Conservation (phyloP, 2,329 filamentous ascomycete species). For the Blumeria hordei region DNA sequence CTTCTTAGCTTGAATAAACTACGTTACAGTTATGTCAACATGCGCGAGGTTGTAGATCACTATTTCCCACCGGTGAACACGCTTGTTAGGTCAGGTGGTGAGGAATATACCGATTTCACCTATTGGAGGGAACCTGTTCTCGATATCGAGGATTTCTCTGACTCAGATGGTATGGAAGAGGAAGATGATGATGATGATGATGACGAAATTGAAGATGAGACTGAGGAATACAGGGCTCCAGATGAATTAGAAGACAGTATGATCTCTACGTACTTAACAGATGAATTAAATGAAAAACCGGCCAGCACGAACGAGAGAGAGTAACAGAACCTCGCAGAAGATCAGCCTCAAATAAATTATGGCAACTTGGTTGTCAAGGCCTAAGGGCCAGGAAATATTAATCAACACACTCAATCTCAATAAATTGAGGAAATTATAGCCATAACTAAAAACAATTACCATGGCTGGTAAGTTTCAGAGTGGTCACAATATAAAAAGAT, state of each 20-base stretch:
- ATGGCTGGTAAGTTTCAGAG: no score
- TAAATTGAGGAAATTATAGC: no score
- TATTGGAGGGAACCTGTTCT: conserved; percentile 80
- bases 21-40: conserved; percentile 89
- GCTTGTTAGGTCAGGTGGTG: conserved; percentile 68
- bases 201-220: conserved; percentile 22
- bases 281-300: no score
- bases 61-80: conserved; percentile 87
- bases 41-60: conserved; percentile 92
- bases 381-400: no score
- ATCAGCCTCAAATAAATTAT: no score
- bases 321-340: no score
- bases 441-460: no score
- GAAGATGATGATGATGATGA: conserved; percentile 29
- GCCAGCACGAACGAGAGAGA: no score
- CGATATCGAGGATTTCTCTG: conserved; percentile 71
- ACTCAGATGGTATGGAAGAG: conserved; percentile 43
- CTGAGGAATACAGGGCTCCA: conserved; percentile 13
- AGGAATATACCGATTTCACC: conserved; percentile 89
- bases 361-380: no score
- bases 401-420: no score
- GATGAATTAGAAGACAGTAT: conserved; percentile 17
- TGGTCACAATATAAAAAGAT: no score
- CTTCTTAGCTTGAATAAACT: conserved; percentile 78
- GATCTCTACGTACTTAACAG: no score